Conservation (phyloP, 345 rosid species). For the Populus deltoides region DNA sequence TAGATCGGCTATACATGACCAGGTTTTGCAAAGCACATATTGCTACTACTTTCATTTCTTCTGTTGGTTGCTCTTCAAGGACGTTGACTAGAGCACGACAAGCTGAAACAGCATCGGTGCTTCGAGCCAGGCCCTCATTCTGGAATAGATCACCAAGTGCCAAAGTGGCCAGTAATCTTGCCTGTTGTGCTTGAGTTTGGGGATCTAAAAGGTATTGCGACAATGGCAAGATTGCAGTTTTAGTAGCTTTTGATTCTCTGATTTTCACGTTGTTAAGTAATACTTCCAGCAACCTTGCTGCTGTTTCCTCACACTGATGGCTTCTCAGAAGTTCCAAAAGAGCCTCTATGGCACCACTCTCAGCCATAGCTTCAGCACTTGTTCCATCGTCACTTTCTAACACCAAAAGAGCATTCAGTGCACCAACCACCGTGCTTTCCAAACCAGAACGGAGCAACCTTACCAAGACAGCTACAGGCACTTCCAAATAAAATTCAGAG, state of each 20-base stretch:
- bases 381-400: conserved; percentile 95
- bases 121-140: conserved; percentile 93
- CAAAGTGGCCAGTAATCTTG: conserved; percentile 83
- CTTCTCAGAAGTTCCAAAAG: conserved; percentile 88
- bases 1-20: conserved; percentile 90
- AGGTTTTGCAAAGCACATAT: conserved; percentile 97
- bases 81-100: conserved; percentile 96
- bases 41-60: conserved; percentile 99
- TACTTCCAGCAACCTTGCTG: conserved; percentile 91
- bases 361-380: conserved; percentile 99
- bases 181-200: conserved; percentile 96
- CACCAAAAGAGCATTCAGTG: conserved; percentile 91
- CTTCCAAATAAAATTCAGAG: conserved; percentile 92
- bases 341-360: conserved; percentile 97
- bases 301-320: conserved; percentile 96
- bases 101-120: conserved; percentile 90
- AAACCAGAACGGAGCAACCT: conserved; percentile 82
- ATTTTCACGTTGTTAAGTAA: conserved; percentile 94
- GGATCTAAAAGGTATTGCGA: conserved; percentile 98
- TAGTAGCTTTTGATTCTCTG: conserved; percentile 88
- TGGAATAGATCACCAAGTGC: conserved; percentile 98
- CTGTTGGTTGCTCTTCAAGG: conserved; percentile 98
- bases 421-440: conserved; percentile 79
- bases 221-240: conserved; percentile 80
- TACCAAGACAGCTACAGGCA: conserved; percentile 91